phyloP scores from a whole-genome alignment of 768 basidiomycete genomes.

The Podaxis carcinomalis region DNA sequence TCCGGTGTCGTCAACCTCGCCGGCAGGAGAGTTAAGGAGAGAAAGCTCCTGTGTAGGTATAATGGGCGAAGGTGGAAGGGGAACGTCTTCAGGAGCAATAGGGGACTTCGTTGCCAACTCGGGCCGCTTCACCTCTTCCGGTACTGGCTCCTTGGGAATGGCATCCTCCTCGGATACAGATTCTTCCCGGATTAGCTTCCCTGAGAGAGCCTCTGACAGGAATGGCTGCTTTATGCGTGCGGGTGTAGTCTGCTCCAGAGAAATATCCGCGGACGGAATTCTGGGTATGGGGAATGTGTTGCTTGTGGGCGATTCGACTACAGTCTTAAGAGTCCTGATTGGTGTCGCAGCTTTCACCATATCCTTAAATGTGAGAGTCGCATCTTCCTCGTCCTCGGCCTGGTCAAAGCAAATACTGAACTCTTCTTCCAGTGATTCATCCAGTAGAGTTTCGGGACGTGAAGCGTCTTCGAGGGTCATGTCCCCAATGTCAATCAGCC shows the following conservation, averaged over 20 bases:
- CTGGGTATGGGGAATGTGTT: slow-evolving; percentile 24
- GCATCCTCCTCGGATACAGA: not conserved
- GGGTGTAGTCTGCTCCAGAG: slow-evolving; percentile 27
- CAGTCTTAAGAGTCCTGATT: slow-evolving; percentile 21
- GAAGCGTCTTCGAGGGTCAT: slow-evolving; percentile 36
- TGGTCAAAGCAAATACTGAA: slow-evolving; percentile 15
- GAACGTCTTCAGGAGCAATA: not conserved
- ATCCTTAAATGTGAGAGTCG: slow-evolving; percentile 31
- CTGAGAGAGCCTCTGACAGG: not conserved
- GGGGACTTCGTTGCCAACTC: not conserved
- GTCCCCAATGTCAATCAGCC: slow-evolving; percentile 49
- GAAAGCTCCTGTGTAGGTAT: not conserved
- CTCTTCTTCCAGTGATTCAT: slow-evolving; percentile 26
- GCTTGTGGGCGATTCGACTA: slow-evolving; percentile 15
- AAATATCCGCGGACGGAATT: slow-evolving; percentile 34
- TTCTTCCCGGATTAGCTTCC: not conserved
- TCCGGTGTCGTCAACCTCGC: not conserved
- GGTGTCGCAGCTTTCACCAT: slow-evolving; percentile 32
- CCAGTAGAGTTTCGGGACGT: slow-evolving; percentile 23
- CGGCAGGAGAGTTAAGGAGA: not conserved
- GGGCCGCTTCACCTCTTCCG: not conserved
- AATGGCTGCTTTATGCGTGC: slow-evolving; percentile 5
- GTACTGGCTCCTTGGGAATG: not conserved
- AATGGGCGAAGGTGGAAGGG: slow-evolving; percentile 1
- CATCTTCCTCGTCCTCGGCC: slow-evolving; percentile 32